phyloP scores from a whole-genome alignment of 176 grass and related monocot species.

The Carex myosuroides region DNA sequence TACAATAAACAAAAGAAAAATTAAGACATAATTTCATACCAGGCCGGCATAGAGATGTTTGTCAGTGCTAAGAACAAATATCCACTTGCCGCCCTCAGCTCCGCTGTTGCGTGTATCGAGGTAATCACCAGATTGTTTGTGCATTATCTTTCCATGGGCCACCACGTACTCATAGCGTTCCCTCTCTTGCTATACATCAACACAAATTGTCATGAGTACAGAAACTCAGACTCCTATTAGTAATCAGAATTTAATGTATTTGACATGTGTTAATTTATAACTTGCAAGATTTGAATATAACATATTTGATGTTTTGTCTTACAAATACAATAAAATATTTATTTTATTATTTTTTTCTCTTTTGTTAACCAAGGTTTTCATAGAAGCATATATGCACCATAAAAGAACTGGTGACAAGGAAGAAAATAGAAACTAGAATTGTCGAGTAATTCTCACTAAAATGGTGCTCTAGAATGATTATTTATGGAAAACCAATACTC shows the following conservation, averaged over 20 bases:
- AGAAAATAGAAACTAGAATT: background rate
- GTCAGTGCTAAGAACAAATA: conserved; percentile 86
- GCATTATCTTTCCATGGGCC: conserved; percentile 40
- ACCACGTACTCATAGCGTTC: conserved; percentile 62
- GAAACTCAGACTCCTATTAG: background rate
- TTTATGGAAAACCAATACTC: conserved; percentile 28
- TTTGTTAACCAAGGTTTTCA: background rate
- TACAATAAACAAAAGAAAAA: background rate
- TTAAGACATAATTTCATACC: conserved; percentile 33
- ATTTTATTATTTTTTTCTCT: background rate
- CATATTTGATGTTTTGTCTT: background rate
- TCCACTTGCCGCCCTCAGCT: conserved; percentile 71
- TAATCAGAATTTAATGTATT: background rate
- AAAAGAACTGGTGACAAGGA: background rate
- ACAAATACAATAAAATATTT: background rate
- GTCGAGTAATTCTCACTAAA: background rate
- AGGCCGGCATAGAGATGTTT: conserved; percentile 68
- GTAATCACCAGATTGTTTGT: conserved; percentile 48
- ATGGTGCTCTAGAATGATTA: background rate
- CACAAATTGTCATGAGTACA: background rate
- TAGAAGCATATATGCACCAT: background rate
- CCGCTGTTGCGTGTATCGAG: conserved; percentile 46
- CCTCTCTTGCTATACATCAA: conserved; percentile 57
- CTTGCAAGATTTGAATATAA: background rate
- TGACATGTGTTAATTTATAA: background rate